These are phyloP conservation scores for Colletotrichum filicis DNA, from an alignment of 2,329 filamentous ascomycete species.

Conservation along the genomic window DNA sequence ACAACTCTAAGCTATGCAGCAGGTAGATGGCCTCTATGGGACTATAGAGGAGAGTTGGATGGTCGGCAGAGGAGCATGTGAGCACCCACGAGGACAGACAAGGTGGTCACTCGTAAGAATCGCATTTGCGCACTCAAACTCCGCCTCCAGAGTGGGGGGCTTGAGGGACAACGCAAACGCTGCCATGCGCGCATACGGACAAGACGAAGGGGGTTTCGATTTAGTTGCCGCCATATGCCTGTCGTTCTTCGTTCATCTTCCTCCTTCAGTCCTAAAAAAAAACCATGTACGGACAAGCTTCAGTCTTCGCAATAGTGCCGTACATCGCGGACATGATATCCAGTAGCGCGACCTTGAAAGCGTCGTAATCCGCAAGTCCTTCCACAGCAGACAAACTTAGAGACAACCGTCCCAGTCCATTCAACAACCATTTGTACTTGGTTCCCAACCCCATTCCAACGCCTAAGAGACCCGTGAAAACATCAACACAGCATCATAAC, in stretches of 20 bases:
- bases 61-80: not conserved
- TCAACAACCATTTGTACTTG: slow-evolving; percentile 28
- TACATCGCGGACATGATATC: not conserved
- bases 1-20: not conserved
- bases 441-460: slow-evolving; percentile 26
- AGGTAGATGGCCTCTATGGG: not conserved
- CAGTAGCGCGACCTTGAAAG: not conserved
- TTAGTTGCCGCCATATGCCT: slow-evolving; percentile 4
- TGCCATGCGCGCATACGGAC: not conserved
- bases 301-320: slow-evolving; percentile 19
- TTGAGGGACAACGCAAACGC: not conserved
- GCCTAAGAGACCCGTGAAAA: slow-evolving; percentile 31
- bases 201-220: slow-evolving; percentile 16
- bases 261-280: slow-evolving; percentile 8
- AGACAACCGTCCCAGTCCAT: slow-evolving; percentile 11
- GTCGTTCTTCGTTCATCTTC: slow-evolving; percentile 5
- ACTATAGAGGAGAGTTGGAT: not conserved
- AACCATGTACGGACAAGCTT: slow-evolving; percentile 25
- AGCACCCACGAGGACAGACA: not conserved
- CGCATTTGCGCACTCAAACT: not conserved
- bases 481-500: slow-evolving; percentile 35
- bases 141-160: not conserved
- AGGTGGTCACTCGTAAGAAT: not conserved
- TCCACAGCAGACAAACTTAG: slow-evolving; percentile 15
- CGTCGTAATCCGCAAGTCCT: not conserved